Conservation (phyloP, 2,329 filamentous ascomycete genomes). For the Pezicula radicicola region DNA sequence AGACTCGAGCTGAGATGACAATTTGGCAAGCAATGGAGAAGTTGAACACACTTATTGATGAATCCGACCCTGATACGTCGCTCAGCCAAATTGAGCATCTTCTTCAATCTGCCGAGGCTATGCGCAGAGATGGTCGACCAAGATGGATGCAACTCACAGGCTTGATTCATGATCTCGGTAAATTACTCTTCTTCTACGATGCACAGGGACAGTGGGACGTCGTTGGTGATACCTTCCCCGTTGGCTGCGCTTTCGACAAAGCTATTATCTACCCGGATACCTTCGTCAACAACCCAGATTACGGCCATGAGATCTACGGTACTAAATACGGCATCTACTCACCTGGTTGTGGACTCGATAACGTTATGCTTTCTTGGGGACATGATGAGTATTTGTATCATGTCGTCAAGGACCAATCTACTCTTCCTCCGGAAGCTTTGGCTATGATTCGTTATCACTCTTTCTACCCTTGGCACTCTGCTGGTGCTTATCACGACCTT, state of each 20-base stretch:
- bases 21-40: conserved; percentile 93
- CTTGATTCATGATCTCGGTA: conserved; percentile 77
- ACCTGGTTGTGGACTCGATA: conserved; percentile 77
- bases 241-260: conserved; percentile 72
- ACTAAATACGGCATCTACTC: conserved; percentile 78
- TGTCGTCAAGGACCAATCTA: conserved; percentile 79
- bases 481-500: conserved; percentile 75
- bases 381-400: conserved; percentile 88
- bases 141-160: conserved; percentile 80
- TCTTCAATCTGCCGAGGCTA: conserved; percentile 84
- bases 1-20: conserved; percentile 68
- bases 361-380: conserved; percentile 87
- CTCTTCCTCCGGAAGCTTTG: conserved; percentile 74
- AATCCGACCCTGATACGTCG: conserved; percentile 85
- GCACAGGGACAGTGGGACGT: conserved; percentile 92
- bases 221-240: conserved; percentile 81
- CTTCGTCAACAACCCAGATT: conserved; percentile 76
- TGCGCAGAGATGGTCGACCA: conserved; percentile 79
- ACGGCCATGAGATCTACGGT: conserved; percentile 66
- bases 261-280: conserved; percentile 79
- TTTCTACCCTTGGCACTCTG: conserved; percentile 89
- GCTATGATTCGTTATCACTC: conserved; percentile 93
- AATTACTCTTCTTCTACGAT: conserved; percentile 76
- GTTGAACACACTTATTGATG: conserved; percentile 86
- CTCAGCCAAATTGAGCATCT: conserved; percentile 89